Evolutionary conservation across 2,329 filamentous ascomycete species (phyloP), one percentile per base, ranked within the genome.

Genomic region (Lecanoromycetidae sp.): DNA sequence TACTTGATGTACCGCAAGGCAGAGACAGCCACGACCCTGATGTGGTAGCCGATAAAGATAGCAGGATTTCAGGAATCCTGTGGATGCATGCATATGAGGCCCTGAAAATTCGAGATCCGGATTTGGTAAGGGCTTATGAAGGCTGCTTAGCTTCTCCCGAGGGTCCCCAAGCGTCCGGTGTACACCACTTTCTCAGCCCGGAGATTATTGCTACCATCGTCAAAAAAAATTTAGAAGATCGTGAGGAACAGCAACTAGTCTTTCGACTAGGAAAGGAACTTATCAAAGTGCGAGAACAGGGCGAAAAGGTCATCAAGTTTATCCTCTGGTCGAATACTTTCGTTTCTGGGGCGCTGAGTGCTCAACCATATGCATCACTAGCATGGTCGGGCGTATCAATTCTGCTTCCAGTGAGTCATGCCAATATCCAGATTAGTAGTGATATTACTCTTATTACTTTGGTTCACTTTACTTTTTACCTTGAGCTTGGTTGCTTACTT

Each of bases 331-430:
- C 37, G 9, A 47, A 47, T 1, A 19, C 20, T 26, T 12, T 50
- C 13, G 26, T 48, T 22, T 32, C 46, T 41, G 4, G 20, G 30
- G 47, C 50, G 17, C 10, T 48, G 8, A 52, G 26, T 29, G 27
- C 42, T 15, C 33, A 53, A 17, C 50, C 50, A 9, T 44, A 50
- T 22, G 42, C 42, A 17, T 41, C 44, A 15, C 30, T 54, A 8
- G 46, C 50, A 8, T 52, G 50, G 50, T 48, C 47, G 15, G 50
- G 50, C 3, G 47, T 54, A 15, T 45, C 46, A 10, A 35, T 54
- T 25, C 40, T 53, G 15, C 46, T 53, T 32, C 39, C 49, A 29
- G 51, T 50, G 35, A 38, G 52, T 32, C 29, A 23, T 25, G 12
- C 33, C 15, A 15, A 23, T 12, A 38, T 19, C n/a, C 15, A 8